phyloP scores from a whole-genome alignment of 2,329 filamentous ascomycete species.

The Chaetomiaceae sp. region DNA sequence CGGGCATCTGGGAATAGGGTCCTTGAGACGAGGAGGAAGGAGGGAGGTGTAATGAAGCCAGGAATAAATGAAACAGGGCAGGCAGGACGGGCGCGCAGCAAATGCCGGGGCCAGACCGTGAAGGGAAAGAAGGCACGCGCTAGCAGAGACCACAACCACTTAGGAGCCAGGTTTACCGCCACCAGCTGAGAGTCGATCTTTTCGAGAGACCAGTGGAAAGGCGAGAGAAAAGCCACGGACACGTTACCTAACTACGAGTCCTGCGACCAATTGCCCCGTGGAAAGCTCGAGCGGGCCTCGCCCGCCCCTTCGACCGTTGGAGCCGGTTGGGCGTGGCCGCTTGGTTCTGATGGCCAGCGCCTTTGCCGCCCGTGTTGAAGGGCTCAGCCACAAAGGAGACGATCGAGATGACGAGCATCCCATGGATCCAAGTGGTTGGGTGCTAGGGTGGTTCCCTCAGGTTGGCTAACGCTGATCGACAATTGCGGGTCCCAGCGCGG shows the following conservation, averaged over 20 bases:
- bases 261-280: no score
- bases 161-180: background rate
- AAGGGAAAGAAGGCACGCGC: conserved; percentile 9
- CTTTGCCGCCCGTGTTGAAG: conserved; percentile 14
- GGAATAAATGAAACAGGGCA: background rate
- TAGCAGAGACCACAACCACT: background rate
- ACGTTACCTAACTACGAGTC: no score
- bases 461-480: conserved; percentile 18
- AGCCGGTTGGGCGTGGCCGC: background rate
- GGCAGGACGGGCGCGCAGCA: background rate
- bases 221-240: no score
- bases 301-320: no score
- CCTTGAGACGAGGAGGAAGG: conserved; percentile 1
- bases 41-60: background rate
- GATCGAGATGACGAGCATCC: conserved; percentile 6
- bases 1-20: conserved; percentile 24
- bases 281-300: no score
- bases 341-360: background rate
- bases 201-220: background rate
- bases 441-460: no score
- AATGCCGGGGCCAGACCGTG: conserved; percentile 4
- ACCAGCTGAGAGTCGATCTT: background rate
- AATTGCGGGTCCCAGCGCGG: conserved; percentile 1
- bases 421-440: no score
- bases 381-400: conserved; percentile 19